A percentile compares a stretch with the other conserved stretches of the same genome.
Conservation (phyloP, 2,329 filamentous ascomycete genomes). For the Botryotinia narcissicola region DNA sequence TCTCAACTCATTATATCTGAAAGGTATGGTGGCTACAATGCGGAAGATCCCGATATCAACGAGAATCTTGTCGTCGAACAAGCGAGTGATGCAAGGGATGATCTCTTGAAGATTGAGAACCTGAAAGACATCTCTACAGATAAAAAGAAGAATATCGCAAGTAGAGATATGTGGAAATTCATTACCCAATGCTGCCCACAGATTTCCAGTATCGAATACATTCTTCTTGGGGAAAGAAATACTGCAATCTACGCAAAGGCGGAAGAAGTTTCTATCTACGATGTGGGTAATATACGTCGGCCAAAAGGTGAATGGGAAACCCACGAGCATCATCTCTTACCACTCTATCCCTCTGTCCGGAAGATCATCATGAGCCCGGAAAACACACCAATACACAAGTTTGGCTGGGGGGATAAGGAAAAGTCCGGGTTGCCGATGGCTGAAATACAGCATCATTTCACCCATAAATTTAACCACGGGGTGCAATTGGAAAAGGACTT, state of each 20-base stretch:
- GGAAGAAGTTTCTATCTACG: fast-evolving
- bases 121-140: background rate
- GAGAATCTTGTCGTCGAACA: background rate
- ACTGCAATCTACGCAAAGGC: background rate
- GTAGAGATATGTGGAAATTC: background rate
- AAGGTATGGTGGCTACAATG: background rate
- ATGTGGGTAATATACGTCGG: background rate
- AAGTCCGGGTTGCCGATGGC: background rate
- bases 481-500: background rate
- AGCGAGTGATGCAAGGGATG: background rate
- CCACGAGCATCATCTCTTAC: background rate
- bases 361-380: background rate
- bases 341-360: background rate
- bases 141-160: background rate
- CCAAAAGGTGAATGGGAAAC: background rate
- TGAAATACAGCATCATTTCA: background rate
- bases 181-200: background rate
- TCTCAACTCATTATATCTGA: background rate
- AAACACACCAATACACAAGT: background rate
- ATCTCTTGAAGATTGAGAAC: fast-evolving
- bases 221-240: background rate
- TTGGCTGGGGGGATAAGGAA: fast-evolving
- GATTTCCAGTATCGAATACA: background rate
- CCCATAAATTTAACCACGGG: background rate
- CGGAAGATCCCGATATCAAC: background rate